phyloP scores from a whole-genome alignment of 768 basidiomycete species.

The Cubamyces lactineus region DNA sequence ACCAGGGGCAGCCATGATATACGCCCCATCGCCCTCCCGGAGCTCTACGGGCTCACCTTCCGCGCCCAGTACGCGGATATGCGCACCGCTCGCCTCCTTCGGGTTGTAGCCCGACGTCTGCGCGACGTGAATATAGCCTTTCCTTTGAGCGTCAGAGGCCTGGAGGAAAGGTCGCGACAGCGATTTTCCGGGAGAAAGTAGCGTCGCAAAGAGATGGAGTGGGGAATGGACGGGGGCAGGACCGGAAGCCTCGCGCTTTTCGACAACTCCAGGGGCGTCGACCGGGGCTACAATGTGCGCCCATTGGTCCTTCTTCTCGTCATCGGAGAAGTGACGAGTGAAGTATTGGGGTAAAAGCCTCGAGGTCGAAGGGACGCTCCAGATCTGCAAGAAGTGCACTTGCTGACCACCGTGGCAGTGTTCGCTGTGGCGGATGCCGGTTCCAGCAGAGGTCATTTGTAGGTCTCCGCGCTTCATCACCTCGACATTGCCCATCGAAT shows the following conservation, averaged over 20 bases:
- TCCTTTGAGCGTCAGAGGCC: constrained; percentile 39
- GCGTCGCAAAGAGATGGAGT: constrained; percentile 72
- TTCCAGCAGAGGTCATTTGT: constrained; percentile 91
- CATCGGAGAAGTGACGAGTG: constrained; percentile 85
- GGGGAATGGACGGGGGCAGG: constrained; percentile 81
- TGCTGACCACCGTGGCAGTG: constrained; percentile 52
- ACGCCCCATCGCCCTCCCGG: constrained; percentile 88
- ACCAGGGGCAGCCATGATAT: constrained; percentile 55
- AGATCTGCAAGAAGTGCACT: constrained; percentile 72
- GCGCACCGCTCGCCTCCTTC: constrained; percentile 56
- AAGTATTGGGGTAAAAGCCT: constrained; percentile 78
- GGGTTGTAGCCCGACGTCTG: constrained; percentile 84
- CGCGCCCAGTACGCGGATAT: constrained; percentile 52
- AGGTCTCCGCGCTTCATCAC: constrained; percentile 86
- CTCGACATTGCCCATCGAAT: constrained; percentile 91
- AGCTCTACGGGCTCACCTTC: constrained; percentile 52
- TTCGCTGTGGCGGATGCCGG: constrained; percentile 86
- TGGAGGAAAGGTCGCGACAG: constrained; percentile 59
- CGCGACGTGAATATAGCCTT: constrained; percentile 84
- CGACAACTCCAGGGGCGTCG: constrained; percentile 55
- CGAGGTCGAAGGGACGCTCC: constrained; percentile 54
- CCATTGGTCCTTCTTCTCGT: constrained; percentile 76
- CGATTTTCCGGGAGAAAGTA: constrained; percentile 61
- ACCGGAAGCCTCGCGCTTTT: constrained; percentile 67
- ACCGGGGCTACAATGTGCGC: constrained; percentile 78